Base-by-base conservation (phyloP, 2,329 filamentous ascomycete species). In the Knoxdaviesia capensis region DNA sequence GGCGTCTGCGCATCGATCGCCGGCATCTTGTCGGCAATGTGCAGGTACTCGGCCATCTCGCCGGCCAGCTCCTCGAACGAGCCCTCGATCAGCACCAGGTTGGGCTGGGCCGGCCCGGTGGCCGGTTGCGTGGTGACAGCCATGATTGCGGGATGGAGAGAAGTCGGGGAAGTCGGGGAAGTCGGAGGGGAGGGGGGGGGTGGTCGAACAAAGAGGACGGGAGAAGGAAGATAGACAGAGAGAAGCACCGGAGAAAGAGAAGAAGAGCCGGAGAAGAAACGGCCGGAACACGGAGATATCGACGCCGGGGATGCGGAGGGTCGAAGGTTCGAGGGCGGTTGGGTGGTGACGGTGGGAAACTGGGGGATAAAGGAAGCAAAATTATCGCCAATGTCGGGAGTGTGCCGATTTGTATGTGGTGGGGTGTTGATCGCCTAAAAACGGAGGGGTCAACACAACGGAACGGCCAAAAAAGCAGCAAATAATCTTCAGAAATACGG, bases 21-120 rank as follows among this genome's bases (percentile, higher is more conserved):
- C 59, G 77, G 69, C 58, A 90, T 68, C 50, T 83, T 80, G 55
- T 82, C 80, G 58, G 87, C 74, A 52, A 77, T 69, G 62, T 93
- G 85, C 59, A 98, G 70, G 65, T 93, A 94, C 54, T 87, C 81
- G 60, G 88, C 86, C 68, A 98, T 82, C 67, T 98, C 90, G 62
- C 83, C 78, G 55, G 82, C 78, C 57, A 94, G 78, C 66, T 96
- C 90, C 60, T 86, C 77, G 61, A 94, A 94, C 54, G 76, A 74
- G 61, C 90, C 90, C 69, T 98, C 90, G 62, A 98, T 74, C 56
- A 80, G 80, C 58, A 79, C 68, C 54, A 74, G 66, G 63, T 75
- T 68, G 44, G 69, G 69, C 56, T 67, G 65, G 56, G 61, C 58
- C 36, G 38, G 39, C 44, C 43, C 44, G 33, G 38, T 37, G 56